Percentiles rank a stretch among this genome's conserved stretches.
phyloP scores from a whole-genome alignment of 169 alveolate species.

The Eimeria mitis region DNA sequence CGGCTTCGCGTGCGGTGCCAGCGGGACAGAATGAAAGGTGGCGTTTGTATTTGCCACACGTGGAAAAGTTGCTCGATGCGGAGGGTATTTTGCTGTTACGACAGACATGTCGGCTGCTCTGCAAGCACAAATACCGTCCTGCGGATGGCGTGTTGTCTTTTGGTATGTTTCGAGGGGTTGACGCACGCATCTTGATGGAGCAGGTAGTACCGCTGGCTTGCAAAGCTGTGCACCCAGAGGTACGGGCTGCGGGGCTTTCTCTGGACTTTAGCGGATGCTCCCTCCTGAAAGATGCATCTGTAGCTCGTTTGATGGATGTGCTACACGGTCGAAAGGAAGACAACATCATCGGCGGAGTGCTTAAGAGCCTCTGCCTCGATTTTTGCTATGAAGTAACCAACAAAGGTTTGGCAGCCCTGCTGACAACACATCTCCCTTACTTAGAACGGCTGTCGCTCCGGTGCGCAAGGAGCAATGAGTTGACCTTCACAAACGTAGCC shows the following conservation, averaged over 20 bases:
- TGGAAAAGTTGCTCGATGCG: slow-evolving; percentile 81
- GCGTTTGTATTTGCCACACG: slow-evolving; percentile 71
- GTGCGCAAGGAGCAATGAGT: slow-evolving; percentile 90
- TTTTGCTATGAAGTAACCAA: slow-evolving; percentile 92
- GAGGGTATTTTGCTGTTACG: slow-evolving; percentile 81
- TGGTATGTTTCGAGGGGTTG: slow-evolving; percentile 81
- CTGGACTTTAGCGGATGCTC: slow-evolving; percentile 90
- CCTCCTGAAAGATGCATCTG: slow-evolving; percentile 89
- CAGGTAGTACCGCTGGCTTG: slow-evolving; percentile 83
- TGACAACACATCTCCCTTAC: slow-evolving; percentile 90
- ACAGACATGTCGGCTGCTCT: slow-evolving; percentile 79
- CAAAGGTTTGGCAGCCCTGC: slow-evolving; percentile 91
- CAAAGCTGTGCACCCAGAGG: slow-evolving; percentile 77
- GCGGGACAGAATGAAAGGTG: slow-evolving; percentile 78
- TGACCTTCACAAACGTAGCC: slow-evolving; percentile 89
- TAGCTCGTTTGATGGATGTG: slow-evolving; percentile 88
- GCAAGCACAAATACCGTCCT: slow-evolving; percentile 82
- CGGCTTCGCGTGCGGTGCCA: slow-evolving; percentile 61
- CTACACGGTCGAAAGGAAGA: slow-evolving; percentile 84
- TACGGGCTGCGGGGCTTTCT: slow-evolving; percentile 79
- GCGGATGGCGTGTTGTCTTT: slow-evolving; percentile 79
- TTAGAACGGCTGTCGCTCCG: slow-evolving; percentile 89
- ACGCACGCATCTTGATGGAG: slow-evolving; percentile 81
- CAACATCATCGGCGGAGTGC: slow-evolving; percentile 86
- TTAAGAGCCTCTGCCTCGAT: slow-evolving; percentile 89